phyloP scores from a whole-genome alignment of 352 stramenopile species.

The Phytophthora agathidicida region DNA sequence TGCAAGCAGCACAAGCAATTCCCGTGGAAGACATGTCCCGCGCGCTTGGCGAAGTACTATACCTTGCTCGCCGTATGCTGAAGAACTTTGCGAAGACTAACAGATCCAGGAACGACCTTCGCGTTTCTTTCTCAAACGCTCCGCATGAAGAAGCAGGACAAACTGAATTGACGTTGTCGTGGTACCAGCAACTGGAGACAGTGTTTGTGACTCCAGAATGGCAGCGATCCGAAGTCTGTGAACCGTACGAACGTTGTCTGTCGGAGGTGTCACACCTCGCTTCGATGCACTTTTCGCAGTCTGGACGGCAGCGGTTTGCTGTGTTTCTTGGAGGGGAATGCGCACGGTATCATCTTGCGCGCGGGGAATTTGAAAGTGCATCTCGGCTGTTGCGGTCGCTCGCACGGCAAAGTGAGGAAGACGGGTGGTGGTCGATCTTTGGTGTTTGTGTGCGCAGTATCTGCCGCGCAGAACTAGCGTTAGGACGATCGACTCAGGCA shows the following conservation, averaged over 20 bases:
- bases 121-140: conserved; percentile 8
- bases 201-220: conserved; percentile 44
- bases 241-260: conserved; percentile 58
- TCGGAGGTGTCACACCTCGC: conserved; percentile 79
- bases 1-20: conserved; percentile 48
- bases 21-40: conserved; percentile 67
- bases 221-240: conserved; percentile 16
- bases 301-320: conserved; percentile 74
- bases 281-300: conserved; percentile 77
- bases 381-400: conserved; percentile 71
- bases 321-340: conserved; percentile 80
- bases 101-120: conserved; percentile 2
- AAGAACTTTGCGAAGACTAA: conserved; percentile 44
- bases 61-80: conserved; percentile 69
- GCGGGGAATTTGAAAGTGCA: conserved; percentile 66
- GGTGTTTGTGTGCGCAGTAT: conserved; percentile 58
- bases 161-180: conserved; percentile 17
- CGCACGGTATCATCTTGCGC: conserved; percentile 60
- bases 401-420: conserved; percentile 72
- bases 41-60: conserved; percentile 71
- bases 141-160: background rate
- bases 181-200: conserved; percentile 61
- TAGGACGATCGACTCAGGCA: conserved; percentile 58
- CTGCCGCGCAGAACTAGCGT: conserved; percentile 58
- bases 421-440: conserved; percentile 78